phyloP scores from a whole-genome alignment of 2,329 filamentous ascomycete species.

The Diaporthe sp. region DNA sequence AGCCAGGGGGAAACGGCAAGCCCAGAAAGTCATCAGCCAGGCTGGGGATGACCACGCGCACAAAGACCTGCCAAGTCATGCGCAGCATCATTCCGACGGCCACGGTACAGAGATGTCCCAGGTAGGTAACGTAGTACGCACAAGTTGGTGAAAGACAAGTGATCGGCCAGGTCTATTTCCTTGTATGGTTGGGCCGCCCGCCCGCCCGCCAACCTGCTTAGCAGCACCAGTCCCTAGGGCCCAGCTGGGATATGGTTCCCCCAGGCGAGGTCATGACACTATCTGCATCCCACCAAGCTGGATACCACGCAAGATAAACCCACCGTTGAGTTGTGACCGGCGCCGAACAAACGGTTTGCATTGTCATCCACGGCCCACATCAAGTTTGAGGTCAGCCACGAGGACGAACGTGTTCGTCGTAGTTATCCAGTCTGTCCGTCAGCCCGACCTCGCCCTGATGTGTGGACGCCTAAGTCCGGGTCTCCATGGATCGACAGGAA shows the following conservation, averaged over 20 bases:
- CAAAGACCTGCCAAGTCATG: constrained; percentile 11
- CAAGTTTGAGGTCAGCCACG: constrained; percentile 26
- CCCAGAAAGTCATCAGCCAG: background rate
- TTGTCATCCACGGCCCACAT: constrained; percentile 11
- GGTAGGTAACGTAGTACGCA: background rate
- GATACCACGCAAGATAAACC: background rate
- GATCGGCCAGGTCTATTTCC: background rate
- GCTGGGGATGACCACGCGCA: background rate
- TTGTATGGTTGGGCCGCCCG: background rate
- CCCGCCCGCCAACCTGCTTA: background rate
- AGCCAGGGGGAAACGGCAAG: background rate
- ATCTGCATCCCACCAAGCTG: constrained; percentile 7
- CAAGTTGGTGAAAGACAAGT: background rate
- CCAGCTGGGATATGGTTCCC: background rate
- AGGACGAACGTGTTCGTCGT: background rate
- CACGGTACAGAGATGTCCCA: background rate
- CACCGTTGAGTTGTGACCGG: background rate
- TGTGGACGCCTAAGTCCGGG: background rate
- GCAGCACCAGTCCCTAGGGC: background rate
- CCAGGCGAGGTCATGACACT: constrained; percentile 10
- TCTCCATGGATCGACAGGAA: constrained; percentile 12
- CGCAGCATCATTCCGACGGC: background rate
- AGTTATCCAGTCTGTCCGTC: background rate
- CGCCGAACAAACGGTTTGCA: background rate
- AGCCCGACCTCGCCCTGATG: constrained; percentile 21